Percentiles rank a stretch among this genome's conserved stretches.
phyloP scores from a whole-genome alignment of 305 asterid species.

The Withania somnifera region DNA sequence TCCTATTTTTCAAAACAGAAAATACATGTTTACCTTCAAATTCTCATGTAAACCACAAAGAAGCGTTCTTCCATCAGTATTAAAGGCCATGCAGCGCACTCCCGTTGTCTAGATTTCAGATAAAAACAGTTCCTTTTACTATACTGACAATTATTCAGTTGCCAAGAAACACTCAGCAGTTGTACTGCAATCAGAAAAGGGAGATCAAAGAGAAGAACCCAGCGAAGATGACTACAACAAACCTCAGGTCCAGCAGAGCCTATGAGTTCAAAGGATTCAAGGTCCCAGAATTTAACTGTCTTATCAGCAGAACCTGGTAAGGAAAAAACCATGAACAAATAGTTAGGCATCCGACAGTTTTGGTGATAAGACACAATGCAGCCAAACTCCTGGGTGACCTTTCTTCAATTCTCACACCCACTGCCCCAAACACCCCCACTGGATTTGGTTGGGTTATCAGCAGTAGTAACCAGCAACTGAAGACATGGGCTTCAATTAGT shows the following conservation, averaged over 20 bases:
- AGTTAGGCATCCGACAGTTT: not conserved
- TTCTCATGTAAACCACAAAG: constrained; percentile 96
- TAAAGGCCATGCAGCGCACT: constrained; percentile 93
- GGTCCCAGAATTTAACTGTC: constrained; percentile 99
- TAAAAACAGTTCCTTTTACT: constrained; percentile 1
- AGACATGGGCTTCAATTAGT: not conserved
- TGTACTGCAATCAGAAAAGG: not conserved
- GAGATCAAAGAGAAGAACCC: not conserved
- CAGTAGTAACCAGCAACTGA: not conserved
- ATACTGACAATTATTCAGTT: not conserved
- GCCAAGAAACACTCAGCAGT: not conserved
- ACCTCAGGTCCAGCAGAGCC: constrained; percentile 99
- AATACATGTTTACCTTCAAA: constrained; percentile 51
- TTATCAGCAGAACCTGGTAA: constrained; percentile 89
- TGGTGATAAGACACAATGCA: too few species aligned
- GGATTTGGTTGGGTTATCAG: not conserved
- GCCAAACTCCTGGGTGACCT: too few species aligned
- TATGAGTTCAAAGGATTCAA: constrained; percentile 96
- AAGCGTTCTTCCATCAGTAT: constrained; percentile 96
- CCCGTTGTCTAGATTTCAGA: constrained; percentile 65
- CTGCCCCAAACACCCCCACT: not conserved
- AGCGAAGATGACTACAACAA: not conserved
- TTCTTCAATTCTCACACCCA: not conserved
- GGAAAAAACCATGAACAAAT: not conserved
- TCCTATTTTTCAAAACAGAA: constrained; percentile 3